Conservation (phyloP, 345 rosid species). For the Clarkia xantiana region DNA sequence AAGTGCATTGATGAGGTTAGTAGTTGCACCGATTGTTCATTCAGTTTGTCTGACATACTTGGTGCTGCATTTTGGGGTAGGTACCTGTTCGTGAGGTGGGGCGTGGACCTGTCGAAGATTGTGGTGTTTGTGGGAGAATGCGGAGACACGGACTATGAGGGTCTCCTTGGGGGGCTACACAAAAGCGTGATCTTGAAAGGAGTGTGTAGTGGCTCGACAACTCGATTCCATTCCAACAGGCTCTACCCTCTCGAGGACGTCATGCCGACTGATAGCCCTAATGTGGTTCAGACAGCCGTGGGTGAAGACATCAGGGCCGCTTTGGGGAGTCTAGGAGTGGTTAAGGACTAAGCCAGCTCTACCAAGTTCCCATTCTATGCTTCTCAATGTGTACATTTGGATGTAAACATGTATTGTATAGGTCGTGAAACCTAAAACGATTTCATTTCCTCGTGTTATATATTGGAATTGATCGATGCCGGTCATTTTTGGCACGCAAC, state of each 20-base stretch:
- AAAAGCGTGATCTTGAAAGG: slow-evolving; percentile 63
- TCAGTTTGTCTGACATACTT: no score
- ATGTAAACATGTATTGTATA: no score
- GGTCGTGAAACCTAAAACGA: no score
- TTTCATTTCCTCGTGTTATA: no score
- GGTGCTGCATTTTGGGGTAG: no score
- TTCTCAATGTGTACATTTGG: no score
- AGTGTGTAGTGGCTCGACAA: slow-evolving; percentile 37
- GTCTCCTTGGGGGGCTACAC: slow-evolving; percentile 79
- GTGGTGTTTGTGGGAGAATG: slow-evolving; percentile 82
- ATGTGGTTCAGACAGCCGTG: slow-evolving; percentile 33
- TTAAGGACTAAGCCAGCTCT: no score
- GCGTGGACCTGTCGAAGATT: slow-evolving; percentile 63
- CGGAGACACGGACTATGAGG: slow-evolving; percentile 96
- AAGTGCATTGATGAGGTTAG: no score
- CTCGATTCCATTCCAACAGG: slow-evolving; percentile 44
- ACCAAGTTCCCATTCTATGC: no score
- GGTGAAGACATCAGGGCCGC: slow-evolving; percentile 37
- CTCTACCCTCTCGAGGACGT: slow-evolving; percentile 80
- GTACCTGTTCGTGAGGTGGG: slow-evolving; percentile 90
- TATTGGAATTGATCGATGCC: no score
- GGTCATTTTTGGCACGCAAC: no score
- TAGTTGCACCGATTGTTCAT: no score
- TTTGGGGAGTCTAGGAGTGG: slow-evolving; percentile 37
- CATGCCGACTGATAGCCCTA: slow-evolving; percentile 54